Conservation (phyloP, 306 rosid species). For the Morella rubra region DNA sequence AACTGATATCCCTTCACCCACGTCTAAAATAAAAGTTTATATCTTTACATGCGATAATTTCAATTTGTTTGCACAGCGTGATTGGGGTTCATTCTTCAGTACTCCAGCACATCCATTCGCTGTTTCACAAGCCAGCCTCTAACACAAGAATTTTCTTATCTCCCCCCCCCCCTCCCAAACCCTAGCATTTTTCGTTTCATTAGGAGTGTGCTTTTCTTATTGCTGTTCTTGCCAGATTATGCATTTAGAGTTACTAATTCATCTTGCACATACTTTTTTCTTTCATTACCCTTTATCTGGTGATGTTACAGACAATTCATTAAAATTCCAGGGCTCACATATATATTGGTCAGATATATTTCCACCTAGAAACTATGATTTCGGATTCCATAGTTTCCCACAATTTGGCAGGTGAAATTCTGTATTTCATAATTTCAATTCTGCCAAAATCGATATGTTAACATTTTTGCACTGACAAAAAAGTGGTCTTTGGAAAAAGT, state of each 20-base stretch:
- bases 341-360: background rate
- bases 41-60: background rate
- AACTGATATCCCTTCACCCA: background rate
- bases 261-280: background rate
- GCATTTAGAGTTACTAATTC: background rate
- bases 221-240: background rate
- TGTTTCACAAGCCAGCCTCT: no score
- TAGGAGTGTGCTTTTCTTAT: background rate
- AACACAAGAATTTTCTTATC: background rate
- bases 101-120: no score
- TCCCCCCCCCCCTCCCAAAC: background rate
- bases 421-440: background rate
- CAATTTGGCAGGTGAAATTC: background rate
- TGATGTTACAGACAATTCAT: background rate
- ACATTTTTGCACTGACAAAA: background rate
- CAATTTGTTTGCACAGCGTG: background rate
- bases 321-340: background rate
- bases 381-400: background rate
- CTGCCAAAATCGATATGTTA: background rate
- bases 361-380: background rate
- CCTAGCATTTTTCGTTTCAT: background rate
- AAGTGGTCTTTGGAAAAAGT: background rate
- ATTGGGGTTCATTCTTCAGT: background rate
- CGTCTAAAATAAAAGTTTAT: background rate
- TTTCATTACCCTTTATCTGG: background rate